Evolutionary conservation across 495 filamentous ascomycete species (phyloP), one percentile per base, ranked within the genome.

Genomic region (Neurospora cerealis): DNA sequence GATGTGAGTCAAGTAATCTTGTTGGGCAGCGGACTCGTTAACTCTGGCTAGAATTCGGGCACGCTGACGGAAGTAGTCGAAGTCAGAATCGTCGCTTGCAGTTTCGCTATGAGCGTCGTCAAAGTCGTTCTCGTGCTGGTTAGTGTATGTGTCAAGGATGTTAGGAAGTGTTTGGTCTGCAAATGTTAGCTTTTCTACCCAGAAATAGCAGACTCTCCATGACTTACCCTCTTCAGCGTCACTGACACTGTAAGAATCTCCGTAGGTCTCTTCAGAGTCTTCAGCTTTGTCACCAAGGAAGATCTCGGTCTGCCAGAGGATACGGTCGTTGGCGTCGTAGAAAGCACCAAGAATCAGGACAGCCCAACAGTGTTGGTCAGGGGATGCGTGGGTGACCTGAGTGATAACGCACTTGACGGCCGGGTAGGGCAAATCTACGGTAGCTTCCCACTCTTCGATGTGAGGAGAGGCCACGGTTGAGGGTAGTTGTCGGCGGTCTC

Each of bases 261-360:
- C 28, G 54, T 34, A 66, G 1, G 54, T 34, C 54, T 66, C 54
- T 34, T 66, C 54, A 66, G 54, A 66, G 28, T 34, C 54, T 34
- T 66, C 24, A 15, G 54, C 13, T 36, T 34, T 66, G 28, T 32
- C 54, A 1, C 54, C 54, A 32, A 66, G 28, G 28, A 66, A 74
- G 24, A 69, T 28, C 36, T 72, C 36, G 11, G n/a, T 39, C 24
- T 39, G 48, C 69, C 39, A 41, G 46, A 21, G 48, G 11, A 21
- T 71, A 46, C 34, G 17, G 38, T n/a, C 62, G 42, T 39, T 17
- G 24, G 38, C 70, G 32, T 72, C 54, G 66, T 48, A 73, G 21
- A 79, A 15, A 19, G 77, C 79, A 1, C 77, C 81, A 32, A 81
- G 70, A 24, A 79, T 73, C 17, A 83, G 54, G 70, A 78, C 79